Evolutionary conservation across 768 basidiomycete genomes (phyloP).

Genomic region (Russula sp.): DNA sequence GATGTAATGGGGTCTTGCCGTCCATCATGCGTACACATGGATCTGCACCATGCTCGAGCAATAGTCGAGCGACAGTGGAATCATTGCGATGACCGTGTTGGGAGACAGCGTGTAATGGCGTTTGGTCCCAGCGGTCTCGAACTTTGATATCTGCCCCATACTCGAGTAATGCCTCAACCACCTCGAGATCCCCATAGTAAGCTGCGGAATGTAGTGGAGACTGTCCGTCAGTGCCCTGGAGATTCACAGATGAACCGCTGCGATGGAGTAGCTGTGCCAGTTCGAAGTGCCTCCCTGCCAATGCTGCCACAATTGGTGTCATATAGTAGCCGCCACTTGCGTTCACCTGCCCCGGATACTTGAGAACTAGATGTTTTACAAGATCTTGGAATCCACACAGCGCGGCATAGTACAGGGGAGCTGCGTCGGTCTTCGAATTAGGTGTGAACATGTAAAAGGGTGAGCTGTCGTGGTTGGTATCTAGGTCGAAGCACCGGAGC

Average conservation of each 20-base stretch:
- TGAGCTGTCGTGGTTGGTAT: rapidly evolving
- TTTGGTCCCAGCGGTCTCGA: rapidly evolving
- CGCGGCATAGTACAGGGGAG: background rate
- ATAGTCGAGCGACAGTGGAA: background rate
- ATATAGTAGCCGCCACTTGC: background rate
- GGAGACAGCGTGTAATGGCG: background rate
- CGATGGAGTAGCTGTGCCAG: background rate
- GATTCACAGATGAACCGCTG: background rate
- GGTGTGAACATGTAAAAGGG: background rate
- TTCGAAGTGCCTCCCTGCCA: background rate
- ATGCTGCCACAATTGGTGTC: background rate
- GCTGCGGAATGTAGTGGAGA: background rate
- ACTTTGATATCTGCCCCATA: background rate
- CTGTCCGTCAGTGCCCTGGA: rapidly evolving
- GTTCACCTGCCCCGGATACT: background rate
- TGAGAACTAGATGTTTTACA: background rate
- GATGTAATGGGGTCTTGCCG: background rate
- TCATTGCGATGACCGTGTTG: background rate
- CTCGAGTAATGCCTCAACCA: background rate
- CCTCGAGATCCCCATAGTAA: background rate
- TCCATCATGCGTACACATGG: background rate
- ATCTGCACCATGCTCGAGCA: background rate
- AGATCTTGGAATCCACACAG: background rate
- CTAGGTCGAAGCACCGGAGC: background rate
- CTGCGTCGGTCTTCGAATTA: rapidly evolving